Base-by-base conservation (phyloP, 2,329 filamentous ascomycete genomes). In the Scedosporium apiospermum region DNA sequence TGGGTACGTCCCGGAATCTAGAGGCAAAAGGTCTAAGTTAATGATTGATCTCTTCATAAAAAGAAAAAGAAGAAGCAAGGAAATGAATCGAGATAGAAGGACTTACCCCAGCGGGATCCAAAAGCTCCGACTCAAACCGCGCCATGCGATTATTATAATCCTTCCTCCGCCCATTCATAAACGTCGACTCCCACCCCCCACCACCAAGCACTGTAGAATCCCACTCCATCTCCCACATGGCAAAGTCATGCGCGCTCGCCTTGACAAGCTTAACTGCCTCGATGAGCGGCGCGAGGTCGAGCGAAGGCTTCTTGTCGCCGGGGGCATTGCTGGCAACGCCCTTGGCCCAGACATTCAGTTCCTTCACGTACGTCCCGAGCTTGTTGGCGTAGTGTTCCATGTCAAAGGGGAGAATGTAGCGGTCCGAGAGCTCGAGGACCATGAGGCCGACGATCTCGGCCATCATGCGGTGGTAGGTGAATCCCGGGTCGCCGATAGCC, bases 1-100 rank as follows among this genome's bases (percentile, higher is more conserved):
- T 98, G 95, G 4, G 89, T 90, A 66, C 93, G 87, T 68, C 91
- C 91, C 46, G 90, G 90, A 4, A 96, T 83, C 89, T 92, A 63
- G 41, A 63, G 49, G 34, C 34, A 60, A 10, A 5, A 1, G 58
- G 63, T 26, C 2, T 7, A 6, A 14, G 38, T 63, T 60, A 63
- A 67, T 70, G 60, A 69, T 63, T 46, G 23, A 7, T 30, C 27
- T 53, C 38, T 6, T 26, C 3, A 41, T 44, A 30, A 55, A 41
- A 58, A 18, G 26, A 27, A 7, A 61, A 38, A 14, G 38, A 60
- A 41, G 10, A 59, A 60, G 55, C 57, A 51, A 38, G 14, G 42
- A 59, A 53, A 61, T n/a, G 57, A 63, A 62, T 16, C 23, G 57
- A 51, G 57, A 57, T 21, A 62, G 60, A 60, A 34, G 57, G 62